Base-by-base conservation (phyloP, 371 early-diverging fungal genomes). In the Syncephalis fuscata region DNA sequence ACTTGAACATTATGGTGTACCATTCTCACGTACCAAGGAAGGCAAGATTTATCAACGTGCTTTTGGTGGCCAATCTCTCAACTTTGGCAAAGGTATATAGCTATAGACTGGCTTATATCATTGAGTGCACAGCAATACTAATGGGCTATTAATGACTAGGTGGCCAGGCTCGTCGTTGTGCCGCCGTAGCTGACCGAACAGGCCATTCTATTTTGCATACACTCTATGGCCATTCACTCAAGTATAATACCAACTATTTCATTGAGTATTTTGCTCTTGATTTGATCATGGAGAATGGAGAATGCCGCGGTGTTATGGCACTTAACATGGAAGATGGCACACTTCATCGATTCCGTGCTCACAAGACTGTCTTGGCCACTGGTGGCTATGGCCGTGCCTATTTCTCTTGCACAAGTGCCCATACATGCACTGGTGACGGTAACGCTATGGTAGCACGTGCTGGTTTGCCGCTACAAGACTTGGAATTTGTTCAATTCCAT, bases 351-450 rank as follows among this genome's bases (percentile, higher is more conserved):
- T 92, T 96, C 79, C 83, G 87, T 53, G 72, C 96, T n/a, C 92
- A 94, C 73, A 85, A 92, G 74, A 94, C 94, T 32, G 91, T 96
- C 20, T 73, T 97, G 46, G 97, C 97, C 46, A 97, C 97, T 20
- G 97, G 97, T 58, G 97, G 97, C 56, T 95, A 95, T 71, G 97
- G 97, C 47, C 86, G 95, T 52, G 89, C 97, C 44, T 96, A 92
- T 76, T 96, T 96, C 74, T 92, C 93, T 39, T 91, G 91, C 70
- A 96, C 97, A 16, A 89, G 88, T 49, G 95, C 96, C 45, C 97
- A 96, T 73, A 93, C 95, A 43, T 96, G 93, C 73, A 92, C 94
- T 46, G 97, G 97, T 67, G 97, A 96, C 58, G 97, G 95, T 58
- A 93, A 90, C 64, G 93, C 94, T 49, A 91, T 96, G 86, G 86